phyloP scores from a whole-genome alignment of 129 eudicot species.

The Pittosporum tobira region DNA sequence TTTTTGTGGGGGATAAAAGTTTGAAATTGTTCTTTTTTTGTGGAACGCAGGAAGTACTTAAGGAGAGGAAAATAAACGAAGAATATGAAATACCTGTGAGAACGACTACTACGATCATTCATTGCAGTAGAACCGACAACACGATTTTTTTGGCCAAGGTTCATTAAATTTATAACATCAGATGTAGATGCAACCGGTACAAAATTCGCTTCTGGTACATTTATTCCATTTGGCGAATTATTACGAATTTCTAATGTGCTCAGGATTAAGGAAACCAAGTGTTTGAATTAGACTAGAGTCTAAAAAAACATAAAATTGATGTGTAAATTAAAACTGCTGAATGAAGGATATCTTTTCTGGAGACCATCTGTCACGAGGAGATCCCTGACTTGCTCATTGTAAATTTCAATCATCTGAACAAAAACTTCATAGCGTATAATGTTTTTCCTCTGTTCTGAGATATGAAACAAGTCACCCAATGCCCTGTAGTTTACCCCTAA shows the following conservation, averaged over 20 bases:
- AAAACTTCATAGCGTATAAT: slow-evolving; percentile 43
- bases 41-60: no score
- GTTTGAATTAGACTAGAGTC: neutral
- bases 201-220: slow-evolving; percentile 81
- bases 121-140: slow-evolving; percentile 79
- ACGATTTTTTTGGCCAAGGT: slow-evolving; percentile 77
- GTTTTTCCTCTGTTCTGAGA: slow-evolving; percentile 66
- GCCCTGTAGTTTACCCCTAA: slow-evolving; percentile 70
- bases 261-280: slow-evolving; percentile 30
- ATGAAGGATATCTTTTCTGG: slow-evolving; percentile 61
- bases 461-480: slow-evolving; percentile 55
- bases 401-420: slow-evolving; percentile 77
- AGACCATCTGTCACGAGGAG: slow-evolving; percentile 62
- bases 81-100: slow-evolving; percentile 54
- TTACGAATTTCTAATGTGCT: slow-evolving; percentile 74
- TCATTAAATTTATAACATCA: slow-evolving; percentile 76
- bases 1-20: no score
- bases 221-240: slow-evolving; percentile 62
- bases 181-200: slow-evolving; percentile 64
- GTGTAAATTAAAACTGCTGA: neutral
- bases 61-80: neutral
- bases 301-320: neutral
- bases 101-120: slow-evolving; percentile 88
- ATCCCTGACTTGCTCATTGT: slow-evolving; percentile 79
- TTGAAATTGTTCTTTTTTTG: no score